Evolutionary conservation across 179 eudicot species (phyloP).

Genomic region (Patellifolia procumbens): DNA sequence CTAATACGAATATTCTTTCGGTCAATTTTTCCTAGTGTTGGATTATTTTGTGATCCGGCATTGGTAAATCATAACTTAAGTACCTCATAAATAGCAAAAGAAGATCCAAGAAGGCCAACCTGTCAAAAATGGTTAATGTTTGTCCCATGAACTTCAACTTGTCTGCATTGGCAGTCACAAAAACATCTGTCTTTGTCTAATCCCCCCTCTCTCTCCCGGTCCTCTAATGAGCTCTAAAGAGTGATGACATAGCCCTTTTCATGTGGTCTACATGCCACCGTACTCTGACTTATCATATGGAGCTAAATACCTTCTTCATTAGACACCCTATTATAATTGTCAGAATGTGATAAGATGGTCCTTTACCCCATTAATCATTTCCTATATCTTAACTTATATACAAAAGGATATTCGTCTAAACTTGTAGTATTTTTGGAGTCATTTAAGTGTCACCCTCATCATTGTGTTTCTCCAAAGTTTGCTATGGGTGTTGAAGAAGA

Average conservation of each 20-base stretch:
- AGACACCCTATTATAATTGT: not conserved
- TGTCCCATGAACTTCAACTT: not conserved
- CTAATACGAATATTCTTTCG: too few species aligned
- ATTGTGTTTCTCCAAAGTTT: not conserved
- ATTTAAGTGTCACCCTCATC: not conserved
- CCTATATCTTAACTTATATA: not conserved
- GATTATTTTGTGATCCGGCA: too few species aligned
- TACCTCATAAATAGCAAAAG: not conserved
- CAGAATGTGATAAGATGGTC: not conserved
- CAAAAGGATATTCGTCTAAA: not conserved
- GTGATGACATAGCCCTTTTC: not conserved
- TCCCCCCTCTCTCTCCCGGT: too few species aligned
- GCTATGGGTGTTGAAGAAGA: conserved; percentile 28
- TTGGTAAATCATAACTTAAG: too few species aligned
- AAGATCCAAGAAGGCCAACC: not conserved
- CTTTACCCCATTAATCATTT: not conserved
- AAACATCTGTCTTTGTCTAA: not conserved
- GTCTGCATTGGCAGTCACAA: not conserved
- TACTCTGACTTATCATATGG: not conserved
- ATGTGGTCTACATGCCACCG: not conserved
- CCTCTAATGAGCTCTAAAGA: too few species aligned
- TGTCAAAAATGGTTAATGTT: not conserved
- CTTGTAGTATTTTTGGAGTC: not conserved
- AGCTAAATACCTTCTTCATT: not conserved
- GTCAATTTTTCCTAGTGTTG: too few species aligned